Evolutionary conservation across 768 basidiomycete genomes (phyloP).

Genomic region (Saitozyma sp.): DNA sequence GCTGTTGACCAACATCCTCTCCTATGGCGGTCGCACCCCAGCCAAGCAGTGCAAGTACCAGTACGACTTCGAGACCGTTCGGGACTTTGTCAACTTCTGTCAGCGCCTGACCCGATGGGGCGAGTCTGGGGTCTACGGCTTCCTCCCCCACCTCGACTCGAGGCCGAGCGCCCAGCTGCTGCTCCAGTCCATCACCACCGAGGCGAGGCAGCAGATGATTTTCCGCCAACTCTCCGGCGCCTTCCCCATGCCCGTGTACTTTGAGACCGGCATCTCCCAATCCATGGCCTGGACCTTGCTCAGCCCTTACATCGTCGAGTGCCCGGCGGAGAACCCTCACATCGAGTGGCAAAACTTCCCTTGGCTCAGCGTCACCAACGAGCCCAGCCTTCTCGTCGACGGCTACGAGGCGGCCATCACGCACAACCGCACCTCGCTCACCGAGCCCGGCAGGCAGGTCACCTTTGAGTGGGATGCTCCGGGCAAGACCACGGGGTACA

Average conservation of each 20-base stretch:
- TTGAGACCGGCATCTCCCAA: slow-evolving; percentile 63
- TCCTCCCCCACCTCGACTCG: slow-evolving; percentile 66
- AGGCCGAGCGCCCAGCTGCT: slow-evolving; percentile 60
- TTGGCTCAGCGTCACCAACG: slow-evolving; percentile 58
- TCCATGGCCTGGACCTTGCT: slow-evolving; percentile 66
- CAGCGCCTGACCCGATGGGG: slow-evolving; percentile 60
- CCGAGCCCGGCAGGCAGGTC: slow-evolving; percentile 57
- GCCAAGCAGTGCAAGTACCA: slow-evolving; percentile 60
- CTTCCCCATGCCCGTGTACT: slow-evolving; percentile 63
- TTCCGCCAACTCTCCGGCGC: slow-evolving; percentile 65
- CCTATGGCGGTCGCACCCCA: slow-evolving; percentile 52
- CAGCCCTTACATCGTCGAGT: slow-evolving; percentile 59
- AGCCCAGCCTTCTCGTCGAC: slow-evolving; percentile 45
- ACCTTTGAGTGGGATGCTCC: slow-evolving; percentile 62
- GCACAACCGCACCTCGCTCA: slow-evolving; percentile 61
- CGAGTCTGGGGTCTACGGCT: slow-evolving; percentile 65
- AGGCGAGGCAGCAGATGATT: slow-evolving; percentile 67
- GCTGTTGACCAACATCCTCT: slow-evolving; percentile 59
- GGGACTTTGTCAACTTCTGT: slow-evolving; percentile 64
- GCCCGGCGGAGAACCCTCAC: slow-evolving; percentile 60
- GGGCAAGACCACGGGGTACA: slow-evolving; percentile 60
- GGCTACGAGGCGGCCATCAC: slow-evolving; percentile 58
- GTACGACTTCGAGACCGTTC: slow-evolving; percentile 61
- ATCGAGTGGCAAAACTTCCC: slow-evolving; percentile 65
- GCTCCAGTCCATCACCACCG: slow-evolving; percentile 63